Evolutionary conservation across 208 protist genomes (phyloP), one percentile per base, ranked within the genome.

Genomic region (Entamoeba invadens): DNA sequence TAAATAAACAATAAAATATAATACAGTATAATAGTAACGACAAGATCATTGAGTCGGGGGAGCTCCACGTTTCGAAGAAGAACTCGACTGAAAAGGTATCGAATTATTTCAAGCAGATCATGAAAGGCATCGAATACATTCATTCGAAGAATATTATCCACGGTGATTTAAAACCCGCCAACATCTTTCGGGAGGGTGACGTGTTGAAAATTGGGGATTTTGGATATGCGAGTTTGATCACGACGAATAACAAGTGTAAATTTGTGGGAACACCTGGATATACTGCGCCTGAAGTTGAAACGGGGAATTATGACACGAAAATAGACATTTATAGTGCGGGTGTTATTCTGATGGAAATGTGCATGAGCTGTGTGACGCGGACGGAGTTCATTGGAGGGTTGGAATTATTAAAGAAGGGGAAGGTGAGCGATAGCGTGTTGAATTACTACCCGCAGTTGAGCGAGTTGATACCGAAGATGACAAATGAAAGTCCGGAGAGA

Each of bases 201-300:
- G 45, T 45, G 46, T 94, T 98, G 2, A 98, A 98, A 95, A 93
- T 98, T 31, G 98, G 98, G 91, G 97, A 98, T 94, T 98, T 98
- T 96, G 97, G 97, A 46, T 98, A 98, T 93, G 97, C 97, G 0
- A 96, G 10, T 97, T 42, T 87, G 57, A n/a, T n/a, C 12, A 87
- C 31, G 38, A 87, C 31, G 31, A 14, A n/a, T 35, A 87, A 87
- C 38, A 87, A 87, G 38, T 87, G 57, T 87, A 87, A 87, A 87
- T 87, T 87, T 87, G 57, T 87, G 31, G 57, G 57, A 87, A 87
- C 57, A 87, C 57, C 57, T 8, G 57, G 57, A 87, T 87, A 87
- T 87, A 87, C 57, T 14, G 57, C 57, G 6, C 57, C 57, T 42
- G 57, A 87, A 87, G 57, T 87, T 87, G 31, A 18, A n/a, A 87